Conservation (phyloP, 495 filamentous ascomycete genomes). For the Amphirosellinia nigrospora region DNA sequence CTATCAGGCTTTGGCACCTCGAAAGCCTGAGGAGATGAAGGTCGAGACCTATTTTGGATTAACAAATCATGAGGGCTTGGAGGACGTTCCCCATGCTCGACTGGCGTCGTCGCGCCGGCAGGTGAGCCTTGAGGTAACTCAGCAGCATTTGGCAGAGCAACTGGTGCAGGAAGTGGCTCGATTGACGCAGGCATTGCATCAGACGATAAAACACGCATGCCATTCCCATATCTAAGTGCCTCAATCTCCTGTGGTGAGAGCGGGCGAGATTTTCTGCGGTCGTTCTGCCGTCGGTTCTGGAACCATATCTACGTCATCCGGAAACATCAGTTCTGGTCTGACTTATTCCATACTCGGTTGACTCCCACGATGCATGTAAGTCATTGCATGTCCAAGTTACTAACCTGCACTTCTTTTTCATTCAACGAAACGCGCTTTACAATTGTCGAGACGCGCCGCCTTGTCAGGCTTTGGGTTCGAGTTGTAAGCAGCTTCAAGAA, state of each 20-base stretch:
- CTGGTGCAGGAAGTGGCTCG: conserved; percentile 32
- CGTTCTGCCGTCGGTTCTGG: conserved; percentile 94
- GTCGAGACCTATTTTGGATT: conserved; percentile 28
- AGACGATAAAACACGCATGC: conserved; percentile 58
- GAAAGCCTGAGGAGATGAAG: conserved; percentile 28
- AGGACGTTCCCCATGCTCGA: conserved; percentile 25
- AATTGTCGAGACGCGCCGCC: conserved; percentile 80
- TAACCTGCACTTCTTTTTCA: conserved; percentile 97
- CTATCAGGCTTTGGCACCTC: neutral
- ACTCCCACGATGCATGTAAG: conserved; percentile 1
- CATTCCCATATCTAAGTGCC: conserved; percentile 60
- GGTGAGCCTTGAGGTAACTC: conserved; percentile 20
- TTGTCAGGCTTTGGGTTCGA: conserved; percentile 93
- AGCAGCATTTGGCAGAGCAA: conserved; percentile 25
- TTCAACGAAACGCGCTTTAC: conserved; percentile 84
- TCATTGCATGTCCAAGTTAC: conserved; percentile 37
- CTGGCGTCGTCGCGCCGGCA: conserved; percentile 23
- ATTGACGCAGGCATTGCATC: conserved; percentile 47
- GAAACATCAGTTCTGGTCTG: conserved; percentile 31
- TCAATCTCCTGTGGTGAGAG: conserved; percentile 81
- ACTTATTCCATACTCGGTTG: neutral
- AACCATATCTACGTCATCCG: conserved; percentile 87
- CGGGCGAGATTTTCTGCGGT: conserved; percentile 87
- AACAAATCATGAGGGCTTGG: conserved; percentile 25
- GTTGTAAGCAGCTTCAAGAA: conserved; percentile 87